Evolutionary conservation across 2,329 filamentous ascomycete genomes (phyloP).

Genomic region (Pseudomassariella vexata): DNA sequence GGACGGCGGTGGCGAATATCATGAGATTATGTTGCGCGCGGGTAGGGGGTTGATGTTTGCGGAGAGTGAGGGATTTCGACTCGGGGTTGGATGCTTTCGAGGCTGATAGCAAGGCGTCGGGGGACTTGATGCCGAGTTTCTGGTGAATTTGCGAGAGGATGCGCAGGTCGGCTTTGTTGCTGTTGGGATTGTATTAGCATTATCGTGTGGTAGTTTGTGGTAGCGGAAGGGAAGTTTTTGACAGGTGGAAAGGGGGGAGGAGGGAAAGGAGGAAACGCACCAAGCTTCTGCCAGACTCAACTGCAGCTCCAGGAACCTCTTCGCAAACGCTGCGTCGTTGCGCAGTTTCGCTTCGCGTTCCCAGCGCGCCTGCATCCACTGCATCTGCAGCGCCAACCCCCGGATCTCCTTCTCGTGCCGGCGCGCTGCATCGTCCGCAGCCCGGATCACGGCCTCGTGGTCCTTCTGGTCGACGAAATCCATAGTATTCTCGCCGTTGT

Average conservation of each 20-base stretch:
- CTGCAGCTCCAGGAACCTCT: conserved; percentile 74
- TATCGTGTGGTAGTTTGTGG: conserved; percentile 6
- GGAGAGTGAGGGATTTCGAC: no score
- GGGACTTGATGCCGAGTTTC: conserved; percentile 32
- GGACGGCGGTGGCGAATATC: conserved; percentile 40
- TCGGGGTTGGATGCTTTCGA: conserved; percentile 31
- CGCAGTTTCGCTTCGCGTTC: conserved; percentile 76
- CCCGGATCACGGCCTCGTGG: conserved; percentile 46
- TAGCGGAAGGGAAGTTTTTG: not conserved
- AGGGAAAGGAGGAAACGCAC: conserved; percentile 50
- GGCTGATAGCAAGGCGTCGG: conserved; percentile 18
- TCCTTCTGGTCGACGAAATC: conserved; percentile 33
- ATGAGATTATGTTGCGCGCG: conserved; percentile 27
- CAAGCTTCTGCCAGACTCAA: conserved; percentile 83
- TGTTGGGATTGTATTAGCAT: conserved; percentile 36
- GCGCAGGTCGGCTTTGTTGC: conserved; percentile 85
- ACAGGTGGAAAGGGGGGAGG: conserved; percentile 3
- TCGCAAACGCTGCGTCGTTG: conserved; percentile 76
- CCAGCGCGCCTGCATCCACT: conserved; percentile 80
- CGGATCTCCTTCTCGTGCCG: conserved; percentile 70
- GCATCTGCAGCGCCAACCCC: conserved; percentile 82
- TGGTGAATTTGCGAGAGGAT: conserved; percentile 82
- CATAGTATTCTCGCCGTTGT: no score
- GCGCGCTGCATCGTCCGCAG: conserved; percentile 57
- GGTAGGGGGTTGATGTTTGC: conserved; percentile 21